Evolutionary conservation across 2,329 filamentous ascomycete genomes (phyloP).

Genomic region (Colletotrichum spaethianum): DNA sequence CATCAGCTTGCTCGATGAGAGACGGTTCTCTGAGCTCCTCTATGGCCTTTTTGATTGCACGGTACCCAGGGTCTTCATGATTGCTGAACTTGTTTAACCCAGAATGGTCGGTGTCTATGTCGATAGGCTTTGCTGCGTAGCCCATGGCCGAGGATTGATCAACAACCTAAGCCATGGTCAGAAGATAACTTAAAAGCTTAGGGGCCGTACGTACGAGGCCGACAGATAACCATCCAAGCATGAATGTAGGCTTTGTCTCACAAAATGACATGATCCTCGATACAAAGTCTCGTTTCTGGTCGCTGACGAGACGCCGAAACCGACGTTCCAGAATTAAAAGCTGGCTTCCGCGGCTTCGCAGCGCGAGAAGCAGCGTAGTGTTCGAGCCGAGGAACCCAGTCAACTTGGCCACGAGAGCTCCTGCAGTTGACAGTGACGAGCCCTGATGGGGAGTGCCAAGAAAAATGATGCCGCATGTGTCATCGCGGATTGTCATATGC

Average conservation of each 20-base stretch:
- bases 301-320: neutral
- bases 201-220: constrained; percentile 35
- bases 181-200: neutral
- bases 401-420: neutral
- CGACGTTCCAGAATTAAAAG: neutral
- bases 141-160: neutral
- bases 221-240: constrained; percentile 32
- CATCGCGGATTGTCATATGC: neutral
- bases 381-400: neutral
- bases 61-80: neutral
- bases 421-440: neutral
- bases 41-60: neutral
- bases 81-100: neutral
- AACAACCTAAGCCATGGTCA: neutral
- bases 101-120: neutral
- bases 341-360: constrained; percentile 22
- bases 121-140: neutral
- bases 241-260: constrained; percentile 42
- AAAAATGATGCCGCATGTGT: constrained; percentile 10
- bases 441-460: constrained; percentile 23
- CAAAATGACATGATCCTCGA: constrained; percentile 37
- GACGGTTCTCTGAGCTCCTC: neutral
- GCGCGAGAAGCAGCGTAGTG: neutral
- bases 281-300: neutral
- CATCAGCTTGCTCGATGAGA: neutral